Conservation (phyloP, 2,329 filamentous ascomycete species). For the Epichloe amarillans region DNA sequence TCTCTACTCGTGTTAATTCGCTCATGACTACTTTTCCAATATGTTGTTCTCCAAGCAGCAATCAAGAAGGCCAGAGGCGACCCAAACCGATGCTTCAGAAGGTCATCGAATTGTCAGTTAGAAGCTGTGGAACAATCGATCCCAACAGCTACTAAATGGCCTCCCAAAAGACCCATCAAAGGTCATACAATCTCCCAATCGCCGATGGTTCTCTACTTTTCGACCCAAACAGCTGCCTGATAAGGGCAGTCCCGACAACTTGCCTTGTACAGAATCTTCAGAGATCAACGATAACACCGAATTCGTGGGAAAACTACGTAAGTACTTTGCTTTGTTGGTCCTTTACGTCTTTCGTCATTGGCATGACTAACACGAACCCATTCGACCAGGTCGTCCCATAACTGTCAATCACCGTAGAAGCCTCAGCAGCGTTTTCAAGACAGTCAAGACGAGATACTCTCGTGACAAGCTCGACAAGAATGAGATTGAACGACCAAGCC, state of each 20-base stretch:
- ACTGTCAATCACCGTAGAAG: conserved; percentile 13
- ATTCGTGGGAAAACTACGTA: not conserved
- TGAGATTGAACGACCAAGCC: not conserved
- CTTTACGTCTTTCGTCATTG: no score
- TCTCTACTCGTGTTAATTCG: conserved; percentile 1
- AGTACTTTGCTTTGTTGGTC: not conserved
- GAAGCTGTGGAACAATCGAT: conserved; percentile 15
- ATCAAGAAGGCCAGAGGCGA: conserved; percentile 5
- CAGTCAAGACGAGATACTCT: conserved; percentile 15
- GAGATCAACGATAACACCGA: not conserved
- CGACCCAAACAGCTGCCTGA: conserved; percentile 4
- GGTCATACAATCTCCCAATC: not conserved
- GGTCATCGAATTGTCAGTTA: conserved; percentile 12
- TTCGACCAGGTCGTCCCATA: not conserved
- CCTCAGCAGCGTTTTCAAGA: conserved; percentile 17
- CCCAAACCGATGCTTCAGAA: conserved; percentile 3
- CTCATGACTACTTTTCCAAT: conserved; percentile 8
- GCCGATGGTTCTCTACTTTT: conserved; percentile 11
- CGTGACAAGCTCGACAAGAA: conserved; percentile 11
- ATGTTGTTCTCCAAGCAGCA: conserved; percentile 12
- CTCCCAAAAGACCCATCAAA: conserved; percentile 1
- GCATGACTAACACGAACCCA: not conserved
- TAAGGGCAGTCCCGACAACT: not conserved
- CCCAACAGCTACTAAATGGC: conserved; percentile 5
- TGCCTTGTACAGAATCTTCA: not conserved